Evolutionary conservation across 192 early-diverging fungal species (phyloP).

Genomic region (Coemansia sp.): DNA sequence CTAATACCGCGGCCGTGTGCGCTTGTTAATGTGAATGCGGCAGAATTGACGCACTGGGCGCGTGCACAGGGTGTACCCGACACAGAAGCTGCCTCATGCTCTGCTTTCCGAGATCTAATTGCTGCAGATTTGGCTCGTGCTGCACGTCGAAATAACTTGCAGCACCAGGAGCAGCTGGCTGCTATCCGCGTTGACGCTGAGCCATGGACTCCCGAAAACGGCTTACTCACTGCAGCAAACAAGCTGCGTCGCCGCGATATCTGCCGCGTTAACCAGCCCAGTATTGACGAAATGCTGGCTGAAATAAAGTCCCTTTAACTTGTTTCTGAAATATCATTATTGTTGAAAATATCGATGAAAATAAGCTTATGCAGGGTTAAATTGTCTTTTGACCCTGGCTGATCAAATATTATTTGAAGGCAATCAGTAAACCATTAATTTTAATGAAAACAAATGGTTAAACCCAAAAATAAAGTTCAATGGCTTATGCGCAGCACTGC

Average conservation of each 20-base stretch:
- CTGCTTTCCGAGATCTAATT: conserved; percentile 1
- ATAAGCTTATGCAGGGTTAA: too few relatives aligned
- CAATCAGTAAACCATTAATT: too few relatives aligned
- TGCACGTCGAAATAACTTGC: conserved; percentile 69
- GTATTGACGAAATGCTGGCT: conserved; percentile 14
- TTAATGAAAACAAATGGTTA: too few relatives aligned
- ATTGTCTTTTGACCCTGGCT: too few relatives aligned
- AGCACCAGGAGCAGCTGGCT: conserved; percentile 70
- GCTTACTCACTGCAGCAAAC: conserved; percentile 89
- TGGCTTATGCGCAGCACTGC: too few relatives aligned
- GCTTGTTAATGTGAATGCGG: conserved; percentile 64
- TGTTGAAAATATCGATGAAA: too few relatives aligned
- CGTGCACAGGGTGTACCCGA: background rate
- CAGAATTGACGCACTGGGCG: background rate
- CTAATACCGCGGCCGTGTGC: conserved; percentile 72
- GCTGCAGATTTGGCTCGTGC: conserved; percentile 31
- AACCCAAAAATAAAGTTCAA: too few relatives aligned
- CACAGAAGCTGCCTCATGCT: background rate
- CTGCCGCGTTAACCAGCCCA: conserved; percentile 59
- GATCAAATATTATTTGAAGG: too few relatives aligned
- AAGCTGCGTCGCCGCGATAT: conserved; percentile 87
- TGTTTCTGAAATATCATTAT: too few relatives aligned
- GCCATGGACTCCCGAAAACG: conserved; percentile 93
- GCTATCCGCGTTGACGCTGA: conserved; percentile 67
- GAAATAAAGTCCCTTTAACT: too few relatives aligned